Base-by-base conservation (phyloP, 441 rosid genomes). In the Pelargonium fulgidum region DNA sequence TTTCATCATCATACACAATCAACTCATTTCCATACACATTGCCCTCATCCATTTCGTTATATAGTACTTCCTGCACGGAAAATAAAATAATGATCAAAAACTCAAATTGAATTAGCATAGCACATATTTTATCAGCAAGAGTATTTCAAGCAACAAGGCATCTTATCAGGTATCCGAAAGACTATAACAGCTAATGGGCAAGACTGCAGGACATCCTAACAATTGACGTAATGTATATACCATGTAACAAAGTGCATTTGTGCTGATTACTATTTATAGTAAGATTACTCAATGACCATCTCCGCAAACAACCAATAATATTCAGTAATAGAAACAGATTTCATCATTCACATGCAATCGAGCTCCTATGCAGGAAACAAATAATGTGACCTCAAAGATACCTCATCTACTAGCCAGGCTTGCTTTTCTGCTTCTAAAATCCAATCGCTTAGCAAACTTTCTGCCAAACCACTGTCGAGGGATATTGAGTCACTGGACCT, bases 371-470 rank as follows among this genome's bases (percentile, higher is more conserved):
- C 39, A 10, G 45, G 29, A 16, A 39, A 42, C 64, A 17, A 64
- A 36, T 17, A 1, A 9, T 20, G 12, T 47, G 20, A 11, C n/a
- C 39, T 5, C 26, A 8, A 67, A 70, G 44, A 59, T 79, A 92
- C 97, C 92, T 89, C 92, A 36, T 89, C 86, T 69, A 85, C 84
- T 66, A 65, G 81, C 62, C 72, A 56, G 44, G 78, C 22, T 68
- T 54, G 78, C 73, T 78, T 87, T 54, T 83, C 87, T 20, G 79
- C 75, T 62, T 75, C 80, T 68, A 80, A 79, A 36, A 91, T 75
- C 97, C 92, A 92, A 74, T 88, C 89, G 5, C 81, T 84, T 58
- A 87, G 82, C 68, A 85, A 45, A 66, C 45, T 77, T 73, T 89
- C 94, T 48, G 82, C 47, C 79, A 80, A 73, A 45, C 76, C 73